Percentiles rank a stretch among this genome's conserved stretches.
phyloP scores from a whole-genome alignment of 306 rosid species.

The Malus orientalis region DNA sequence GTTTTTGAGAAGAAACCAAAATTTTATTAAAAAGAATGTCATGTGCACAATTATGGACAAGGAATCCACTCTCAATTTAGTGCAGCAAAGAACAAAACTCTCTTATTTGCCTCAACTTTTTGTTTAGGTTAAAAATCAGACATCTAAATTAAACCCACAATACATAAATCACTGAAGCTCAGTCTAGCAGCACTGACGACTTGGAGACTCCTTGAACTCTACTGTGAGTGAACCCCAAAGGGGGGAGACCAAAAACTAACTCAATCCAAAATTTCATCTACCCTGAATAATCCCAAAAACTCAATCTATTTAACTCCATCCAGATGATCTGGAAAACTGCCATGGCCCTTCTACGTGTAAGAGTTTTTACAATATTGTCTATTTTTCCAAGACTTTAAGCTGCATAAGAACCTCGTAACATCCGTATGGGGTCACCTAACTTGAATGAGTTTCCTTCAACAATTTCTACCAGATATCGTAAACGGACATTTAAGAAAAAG shows the following conservation, averaged over 20 bases:
- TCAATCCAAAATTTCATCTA: background rate
- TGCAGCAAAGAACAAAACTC: background rate
- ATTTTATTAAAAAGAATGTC: background rate
- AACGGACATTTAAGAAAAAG: background rate
- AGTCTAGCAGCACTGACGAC: background rate
- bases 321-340: background rate
- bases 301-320: background rate
- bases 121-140: background rate
- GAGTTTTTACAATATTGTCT: background rate
- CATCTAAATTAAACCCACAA: background rate
- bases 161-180: background rate
- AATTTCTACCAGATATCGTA: background rate
- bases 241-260: background rate
- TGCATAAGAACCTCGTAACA: background rate
- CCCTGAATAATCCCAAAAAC: background rate
- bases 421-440: background rate
- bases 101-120: background rate
- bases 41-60: background rate
- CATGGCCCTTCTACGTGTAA: background rate
- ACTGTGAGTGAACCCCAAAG: background rate
- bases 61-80: background rate
- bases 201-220: background rate
- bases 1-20: background rate
- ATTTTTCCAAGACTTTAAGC: background rate
- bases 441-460: background rate